Percentiles rank a stretch among this genome's conserved stretches.
These are phyloP conservation scores for Solanum pennellii DNA, from an alignment of 257 asterid genomes.

Conservation along the genomic window DNA sequence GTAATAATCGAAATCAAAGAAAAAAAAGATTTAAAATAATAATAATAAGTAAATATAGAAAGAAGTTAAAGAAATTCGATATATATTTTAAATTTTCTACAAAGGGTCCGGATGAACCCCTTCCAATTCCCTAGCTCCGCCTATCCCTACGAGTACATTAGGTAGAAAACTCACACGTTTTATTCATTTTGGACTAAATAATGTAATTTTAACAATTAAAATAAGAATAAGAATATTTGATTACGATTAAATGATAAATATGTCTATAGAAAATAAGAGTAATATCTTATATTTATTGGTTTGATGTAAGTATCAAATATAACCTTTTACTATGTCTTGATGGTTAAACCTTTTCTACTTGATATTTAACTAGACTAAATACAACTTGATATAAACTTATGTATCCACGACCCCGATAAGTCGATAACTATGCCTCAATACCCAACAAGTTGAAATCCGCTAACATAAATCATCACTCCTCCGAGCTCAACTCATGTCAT, in stretches of 20 bases:
- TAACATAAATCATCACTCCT: neutral
- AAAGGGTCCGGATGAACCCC: neutral
- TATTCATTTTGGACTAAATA: neutral
- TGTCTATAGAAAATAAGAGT: neutral
- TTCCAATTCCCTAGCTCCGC: neutral
- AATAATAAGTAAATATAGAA: no score
- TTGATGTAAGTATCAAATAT: neutral
- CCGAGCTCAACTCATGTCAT: neutral
- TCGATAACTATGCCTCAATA: neutral
- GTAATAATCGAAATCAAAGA: neutral
- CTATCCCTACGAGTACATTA: neutral
- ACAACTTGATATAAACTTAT: neutral
- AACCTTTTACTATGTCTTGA: neutral
- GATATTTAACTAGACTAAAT: neutral
- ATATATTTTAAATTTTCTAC: no score
- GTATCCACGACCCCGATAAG: neutral
- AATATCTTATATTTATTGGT: neutral
- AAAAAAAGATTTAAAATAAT: no score
- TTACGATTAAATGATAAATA: neutral
- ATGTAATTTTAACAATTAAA: no score
- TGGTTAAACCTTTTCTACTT: neutral
- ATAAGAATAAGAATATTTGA: neutral
- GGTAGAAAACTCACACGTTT: neutral
- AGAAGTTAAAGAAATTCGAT: neutral
- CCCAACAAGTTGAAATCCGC: neutral